Conservation (phyloP, 2,329 filamentous ascomycete genomes). For the Ophiostoma ulmi region DNA sequence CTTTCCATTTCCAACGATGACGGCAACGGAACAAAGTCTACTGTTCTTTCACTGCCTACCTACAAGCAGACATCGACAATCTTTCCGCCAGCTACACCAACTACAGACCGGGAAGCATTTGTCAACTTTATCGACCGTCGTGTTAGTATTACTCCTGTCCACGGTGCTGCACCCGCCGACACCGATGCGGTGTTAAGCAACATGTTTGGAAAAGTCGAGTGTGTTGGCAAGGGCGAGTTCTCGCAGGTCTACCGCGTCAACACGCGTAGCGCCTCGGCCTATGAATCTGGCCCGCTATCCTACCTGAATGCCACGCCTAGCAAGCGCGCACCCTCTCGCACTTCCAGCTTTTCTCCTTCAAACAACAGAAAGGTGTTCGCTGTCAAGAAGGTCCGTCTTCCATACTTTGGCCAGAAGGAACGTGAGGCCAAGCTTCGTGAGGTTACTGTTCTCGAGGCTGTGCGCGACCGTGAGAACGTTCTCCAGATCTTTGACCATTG, state of each 20-base stretch:
- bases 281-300: slow-evolving; percentile 33
- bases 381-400: slow-evolving; percentile 86
- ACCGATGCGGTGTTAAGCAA: slow-evolving; percentile 68
- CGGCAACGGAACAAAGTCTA: not conserved
- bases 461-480: slow-evolving; percentile 78
- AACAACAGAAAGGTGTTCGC: slow-evolving; percentile 61
- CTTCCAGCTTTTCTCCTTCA: slow-evolving; percentile 42
- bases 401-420: slow-evolving; percentile 72
- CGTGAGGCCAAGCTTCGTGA: slow-evolving; percentile 80
- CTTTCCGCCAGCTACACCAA: slow-evolving; percentile 73
- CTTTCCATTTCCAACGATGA: slow-evolving; percentile 67
- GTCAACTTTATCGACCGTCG: slow-evolving; percentile 51
- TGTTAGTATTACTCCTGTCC: slow-evolving; percentile 63
- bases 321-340: slow-evolving; percentile 17
- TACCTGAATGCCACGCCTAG: slow-evolving; percentile 32
- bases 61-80: slow-evolving; percentile 33
- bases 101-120: slow-evolving; percentile 51
- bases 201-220: slow-evolving; percentile 75
- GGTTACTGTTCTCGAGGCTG: slow-evolving; percentile 69
- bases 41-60: slow-evolving; percentile 34
- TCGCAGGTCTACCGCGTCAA: slow-evolving; percentile 84
- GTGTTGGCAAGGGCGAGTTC: slow-evolving; percentile 84
- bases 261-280: slow-evolving; percentile 30
- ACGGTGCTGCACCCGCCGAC: slow-evolving; percentile 63
- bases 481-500: slow-evolving; percentile 79